Evolutionary conservation across 2,329 filamentous ascomycete species (phyloP).

Genomic region (Nannizziopsis barbatae): DNA sequence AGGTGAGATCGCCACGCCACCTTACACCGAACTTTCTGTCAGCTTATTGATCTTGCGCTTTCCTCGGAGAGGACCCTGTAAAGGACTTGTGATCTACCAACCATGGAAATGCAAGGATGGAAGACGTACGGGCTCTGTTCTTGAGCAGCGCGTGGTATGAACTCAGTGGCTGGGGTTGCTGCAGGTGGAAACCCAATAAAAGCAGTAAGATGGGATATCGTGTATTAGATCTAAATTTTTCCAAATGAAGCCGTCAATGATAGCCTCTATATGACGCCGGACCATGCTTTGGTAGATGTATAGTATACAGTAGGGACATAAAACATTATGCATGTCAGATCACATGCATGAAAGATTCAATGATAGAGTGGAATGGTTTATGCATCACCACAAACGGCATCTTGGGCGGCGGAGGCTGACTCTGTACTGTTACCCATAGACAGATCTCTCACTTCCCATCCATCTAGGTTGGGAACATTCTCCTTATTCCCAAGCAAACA

Average conservation of each 20-base stretch:
- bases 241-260: conserved; percentile 13
- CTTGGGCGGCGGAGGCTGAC: not conserved
- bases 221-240: conserved; percentile 17
- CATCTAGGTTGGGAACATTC: conserved; percentile 56
- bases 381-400: not conserved
- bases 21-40: not conserved
- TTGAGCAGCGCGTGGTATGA: conserved; percentile 33
- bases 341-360: not conserved
- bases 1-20: not conserved
- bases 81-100: conserved; percentile 43
- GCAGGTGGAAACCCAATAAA: conserved; percentile 6
- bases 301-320: conserved; percentile 2
- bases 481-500: conserved; percentile 71
- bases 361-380: not conserved
- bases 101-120: conserved; percentile 35
- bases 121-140: conserved; percentile 44
- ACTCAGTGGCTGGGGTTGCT: not conserved
- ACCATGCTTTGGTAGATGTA: not conserved
- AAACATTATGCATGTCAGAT: not conserved
- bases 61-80: conserved; percentile 14
- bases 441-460: conserved; percentile 68
- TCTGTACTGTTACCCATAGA: conserved; percentile 38
- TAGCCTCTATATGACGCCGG: conserved; percentile 3
- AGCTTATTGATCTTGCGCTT: conserved; percentile 41
- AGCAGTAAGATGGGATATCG: conserved; percentile 15